phyloP scores from a whole-genome alignment of 2,329 filamentous ascomycete species.

The Endoconidiophora polonica region DNA sequence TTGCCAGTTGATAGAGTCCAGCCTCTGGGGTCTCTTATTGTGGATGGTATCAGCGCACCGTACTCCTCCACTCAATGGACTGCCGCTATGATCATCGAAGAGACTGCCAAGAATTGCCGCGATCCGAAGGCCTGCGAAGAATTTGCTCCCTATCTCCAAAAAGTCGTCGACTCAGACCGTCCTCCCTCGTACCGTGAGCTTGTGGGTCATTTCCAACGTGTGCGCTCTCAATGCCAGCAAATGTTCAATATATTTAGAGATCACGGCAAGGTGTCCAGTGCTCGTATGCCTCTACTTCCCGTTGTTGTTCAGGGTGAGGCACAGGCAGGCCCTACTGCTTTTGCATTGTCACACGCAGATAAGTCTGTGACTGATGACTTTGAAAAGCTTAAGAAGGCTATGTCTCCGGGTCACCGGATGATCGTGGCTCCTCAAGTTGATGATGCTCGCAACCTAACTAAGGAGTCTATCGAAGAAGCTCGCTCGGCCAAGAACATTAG shows the following conservation, averaged over 20 bases:
- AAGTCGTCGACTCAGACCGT: slow-evolving; percentile 65
- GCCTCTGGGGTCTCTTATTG: slow-evolving; percentile 25
- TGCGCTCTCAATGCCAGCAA: slow-evolving; percentile 79
- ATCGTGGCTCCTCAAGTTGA: slow-evolving; percentile 64
- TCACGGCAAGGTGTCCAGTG: slow-evolving; percentile 61
- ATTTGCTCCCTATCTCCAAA: slow-evolving; percentile 49
- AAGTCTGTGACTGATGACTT: slow-evolving; percentile 76
- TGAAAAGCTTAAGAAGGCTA: slow-evolving; percentile 71
- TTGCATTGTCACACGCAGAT: slow-evolving; percentile 74
- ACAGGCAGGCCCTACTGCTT: slow-evolving; percentile 81
- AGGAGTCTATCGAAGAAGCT: slow-evolving; percentile 62
- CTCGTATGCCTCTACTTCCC: slow-evolving; percentile 63
- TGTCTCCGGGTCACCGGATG: slow-evolving; percentile 75
- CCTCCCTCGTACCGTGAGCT: slow-evolving; percentile 78
- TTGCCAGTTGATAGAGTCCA: slow-evolving; percentile 57
- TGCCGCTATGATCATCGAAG: slow-evolving; percentile 69
- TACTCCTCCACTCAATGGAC: slow-evolving; percentile 78
- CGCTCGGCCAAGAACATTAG: slow-evolving; percentile 61
- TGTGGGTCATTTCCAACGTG: slow-evolving; percentile 75
- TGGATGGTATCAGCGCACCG: slow-evolving; percentile 51
- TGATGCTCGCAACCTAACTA: slow-evolving; percentile 56
- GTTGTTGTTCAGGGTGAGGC: slow-evolving; percentile 88
- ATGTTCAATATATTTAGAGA: slow-evolving; percentile 84
- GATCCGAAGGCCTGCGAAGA: slow-evolving; percentile 32
- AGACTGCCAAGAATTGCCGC: slow-evolving; percentile 51